These are phyloP conservation scores for Tribonema minus DNA, from an alignment of 108 stramenopile species.

Conservation along the genomic window DNA sequence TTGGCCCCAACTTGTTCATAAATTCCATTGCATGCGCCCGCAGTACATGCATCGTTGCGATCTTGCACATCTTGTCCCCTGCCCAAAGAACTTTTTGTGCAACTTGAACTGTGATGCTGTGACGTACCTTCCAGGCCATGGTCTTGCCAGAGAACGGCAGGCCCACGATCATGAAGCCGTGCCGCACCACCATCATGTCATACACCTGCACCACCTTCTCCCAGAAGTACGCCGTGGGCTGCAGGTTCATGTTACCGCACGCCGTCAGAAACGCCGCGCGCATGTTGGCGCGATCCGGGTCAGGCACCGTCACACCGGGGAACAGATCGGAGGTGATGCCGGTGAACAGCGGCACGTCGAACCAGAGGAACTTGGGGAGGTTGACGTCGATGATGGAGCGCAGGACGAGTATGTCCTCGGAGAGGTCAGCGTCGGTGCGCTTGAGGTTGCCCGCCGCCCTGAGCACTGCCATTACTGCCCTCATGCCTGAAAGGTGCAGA, in stretches of 20 bases:
- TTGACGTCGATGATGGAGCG: constrained; percentile 70
- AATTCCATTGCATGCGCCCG: too few relatives aligned
- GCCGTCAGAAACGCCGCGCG: constrained; percentile 47
- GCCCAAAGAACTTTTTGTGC: too few relatives aligned
- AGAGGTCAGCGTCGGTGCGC: constrained; percentile 55
- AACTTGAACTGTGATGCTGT: too few relatives aligned
- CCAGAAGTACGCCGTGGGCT: constrained; percentile 59
- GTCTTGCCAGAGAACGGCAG: constrained; percentile 65
- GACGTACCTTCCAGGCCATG: constrained; percentile 59
- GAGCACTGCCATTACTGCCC: constrained; percentile 66
- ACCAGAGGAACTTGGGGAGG: constrained; percentile 65
- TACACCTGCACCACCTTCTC: constrained; percentile 62
- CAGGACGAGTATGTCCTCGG: constrained; percentile 61
- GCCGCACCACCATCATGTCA: constrained; percentile 73
- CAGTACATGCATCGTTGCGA: too few relatives aligned
- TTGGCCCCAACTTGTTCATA: too few relatives aligned
- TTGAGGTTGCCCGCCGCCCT: constrained; percentile 68
- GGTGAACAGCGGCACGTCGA: constrained; percentile 67
- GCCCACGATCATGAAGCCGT: constrained; percentile 73
- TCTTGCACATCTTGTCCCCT: too few relatives aligned
- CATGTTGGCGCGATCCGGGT: constrained; percentile 59
- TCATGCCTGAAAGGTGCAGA: too few relatives aligned
- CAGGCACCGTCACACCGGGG: constrained; percentile 58
- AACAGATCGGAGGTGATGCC: constrained; percentile 65
- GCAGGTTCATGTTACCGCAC: constrained; percentile 51